Evolutionary conservation across 2,329 filamentous ascomycete genomes (phyloP).

Genomic region (Aspergillus fumigatiaffinis): DNA sequence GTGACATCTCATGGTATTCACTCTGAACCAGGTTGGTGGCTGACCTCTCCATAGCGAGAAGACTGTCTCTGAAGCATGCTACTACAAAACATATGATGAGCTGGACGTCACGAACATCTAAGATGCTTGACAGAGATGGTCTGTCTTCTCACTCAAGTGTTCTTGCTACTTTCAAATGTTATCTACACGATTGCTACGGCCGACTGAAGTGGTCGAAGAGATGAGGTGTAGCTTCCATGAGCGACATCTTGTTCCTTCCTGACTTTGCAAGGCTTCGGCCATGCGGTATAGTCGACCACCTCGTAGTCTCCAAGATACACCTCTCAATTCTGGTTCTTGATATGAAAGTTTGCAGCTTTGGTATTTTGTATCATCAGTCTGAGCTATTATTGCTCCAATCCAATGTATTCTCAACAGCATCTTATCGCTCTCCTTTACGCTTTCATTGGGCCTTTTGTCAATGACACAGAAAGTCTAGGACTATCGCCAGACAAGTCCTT

Average conservation of each 20-base stretch:
- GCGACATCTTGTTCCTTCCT: neutral
- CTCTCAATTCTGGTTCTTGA: neutral
- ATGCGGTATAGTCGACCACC: neutral
- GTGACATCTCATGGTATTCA: neutral
- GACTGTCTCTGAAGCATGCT: neutral
- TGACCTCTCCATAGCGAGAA: neutral
- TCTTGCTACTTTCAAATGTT: neutral
- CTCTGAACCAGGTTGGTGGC: neutral
- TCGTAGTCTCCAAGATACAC: neutral
- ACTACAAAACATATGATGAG: conserved; percentile 34
- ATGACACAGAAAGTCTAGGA: neutral
- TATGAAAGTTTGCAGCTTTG: neutral
- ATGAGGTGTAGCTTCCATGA: neutral
- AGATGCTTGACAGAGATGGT: neutral
- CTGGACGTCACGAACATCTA: conserved; percentile 31
- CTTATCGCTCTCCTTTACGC: conserved; percentile 1
- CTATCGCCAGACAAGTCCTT: neutral
- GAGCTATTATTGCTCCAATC: neutral
- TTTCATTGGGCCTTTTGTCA: neutral
- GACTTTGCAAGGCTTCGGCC: neutral
- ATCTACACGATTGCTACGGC: neutral
- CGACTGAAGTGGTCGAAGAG: neutral
- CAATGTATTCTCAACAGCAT: conserved; percentile 3
- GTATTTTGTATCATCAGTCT: neutral
- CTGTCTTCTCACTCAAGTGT: neutral